phyloP scores from a whole-genome alignment of 75 land plant species.

The Chamaecyparis obtusa region DNA sequence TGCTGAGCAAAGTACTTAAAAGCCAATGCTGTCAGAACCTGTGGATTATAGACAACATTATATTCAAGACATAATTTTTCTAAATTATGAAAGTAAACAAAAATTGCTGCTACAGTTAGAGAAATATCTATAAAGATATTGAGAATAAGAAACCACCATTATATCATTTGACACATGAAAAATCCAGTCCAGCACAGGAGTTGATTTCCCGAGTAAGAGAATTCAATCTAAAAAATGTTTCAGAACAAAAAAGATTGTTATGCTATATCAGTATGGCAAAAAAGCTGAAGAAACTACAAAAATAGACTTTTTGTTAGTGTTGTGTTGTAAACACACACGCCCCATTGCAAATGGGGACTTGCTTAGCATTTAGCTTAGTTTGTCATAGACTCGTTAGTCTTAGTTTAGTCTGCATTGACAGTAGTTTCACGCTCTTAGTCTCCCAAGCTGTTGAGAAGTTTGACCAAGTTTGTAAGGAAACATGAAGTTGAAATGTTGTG shows the following conservation, averaged over 20 bases:
- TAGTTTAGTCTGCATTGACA: no score
- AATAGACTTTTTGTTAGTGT: background rate
- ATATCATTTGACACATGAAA: background rate
- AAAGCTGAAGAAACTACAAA: background rate
- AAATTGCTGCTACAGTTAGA: background rate
- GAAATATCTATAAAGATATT: background rate
- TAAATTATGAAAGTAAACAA: background rate
- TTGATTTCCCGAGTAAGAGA: background rate
- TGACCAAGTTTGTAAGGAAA: no score
- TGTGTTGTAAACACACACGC: no score
- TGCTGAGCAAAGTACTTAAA: slow-evolving; percentile 75
- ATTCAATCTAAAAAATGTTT: background rate
- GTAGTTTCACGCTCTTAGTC: no score
- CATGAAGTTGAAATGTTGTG: no score
- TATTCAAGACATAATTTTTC: background rate
- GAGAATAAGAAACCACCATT: background rate
- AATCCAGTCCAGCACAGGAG: background rate
- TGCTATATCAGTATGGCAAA: background rate
- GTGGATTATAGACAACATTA: slow-evolving; percentile 9
- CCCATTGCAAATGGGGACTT: no score
- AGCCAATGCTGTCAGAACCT: slow-evolving; percentile 88
- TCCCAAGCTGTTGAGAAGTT: no score
- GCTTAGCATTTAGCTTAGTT: no score
- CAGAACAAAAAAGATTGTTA: background rate
- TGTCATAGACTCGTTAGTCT: no score